A percentile compares a stretch with the other conserved stretches of the same genome.
These are phyloP conservation scores for Emergomyces orientalis DNA, from an alignment of 2,329 filamentous ascomycete genomes.

Conservation along the genomic window DNA sequence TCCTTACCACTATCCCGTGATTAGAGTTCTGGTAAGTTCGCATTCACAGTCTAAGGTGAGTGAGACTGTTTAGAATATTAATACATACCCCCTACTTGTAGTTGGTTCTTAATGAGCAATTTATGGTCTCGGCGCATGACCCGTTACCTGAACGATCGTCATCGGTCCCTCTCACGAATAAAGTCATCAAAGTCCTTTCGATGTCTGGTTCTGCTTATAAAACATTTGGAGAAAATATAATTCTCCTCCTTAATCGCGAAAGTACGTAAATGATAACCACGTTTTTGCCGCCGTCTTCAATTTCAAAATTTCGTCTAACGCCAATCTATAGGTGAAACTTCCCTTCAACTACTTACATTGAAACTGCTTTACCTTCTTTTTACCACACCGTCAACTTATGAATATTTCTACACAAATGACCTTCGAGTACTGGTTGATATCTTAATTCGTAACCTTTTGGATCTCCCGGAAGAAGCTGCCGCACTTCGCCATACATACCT, in stretches of 20 bases:
- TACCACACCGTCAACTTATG: conserved; percentile 80
- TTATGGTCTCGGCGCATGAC: conserved; percentile 70
- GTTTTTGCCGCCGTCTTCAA: conserved; percentile 11
- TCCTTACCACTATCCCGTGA: conserved; percentile 91
- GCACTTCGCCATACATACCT: conserved; percentile 85
- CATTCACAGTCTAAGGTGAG: conserved; percentile 13
- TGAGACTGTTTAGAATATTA: background rate
- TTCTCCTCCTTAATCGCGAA: conserved; percentile 87
- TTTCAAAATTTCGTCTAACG: conserved; percentile 9
- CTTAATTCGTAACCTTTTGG: conserved; percentile 91
- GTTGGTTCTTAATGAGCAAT: conserved; percentile 96
- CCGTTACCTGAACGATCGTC: conserved; percentile 28
- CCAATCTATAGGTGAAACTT: conserved; percentile 58
- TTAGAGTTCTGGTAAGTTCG: conserved; percentile 69
- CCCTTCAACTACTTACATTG: conserved; percentile 87
- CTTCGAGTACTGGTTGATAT: conserved; percentile 89
- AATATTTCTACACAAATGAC: conserved; percentile 99
- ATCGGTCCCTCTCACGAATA: conserved; percentile 63
- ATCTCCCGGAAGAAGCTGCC: conserved; percentile 70
- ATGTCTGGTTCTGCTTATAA: conserved; percentile 71
- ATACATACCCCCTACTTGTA: conserved; percentile 27
- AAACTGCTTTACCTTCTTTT: conserved; percentile 94
- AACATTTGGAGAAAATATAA: conserved; percentile 96
- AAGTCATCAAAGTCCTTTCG: conserved; percentile 84
- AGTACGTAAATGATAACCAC: conserved; percentile 33